A percentile compares a stretch with the other conserved stretches of the same genome.
These are phyloP conservation scores for Paraurostyla sp. DNA, from an alignment of 73 alveolate species.

Conservation along the genomic window DNA sequence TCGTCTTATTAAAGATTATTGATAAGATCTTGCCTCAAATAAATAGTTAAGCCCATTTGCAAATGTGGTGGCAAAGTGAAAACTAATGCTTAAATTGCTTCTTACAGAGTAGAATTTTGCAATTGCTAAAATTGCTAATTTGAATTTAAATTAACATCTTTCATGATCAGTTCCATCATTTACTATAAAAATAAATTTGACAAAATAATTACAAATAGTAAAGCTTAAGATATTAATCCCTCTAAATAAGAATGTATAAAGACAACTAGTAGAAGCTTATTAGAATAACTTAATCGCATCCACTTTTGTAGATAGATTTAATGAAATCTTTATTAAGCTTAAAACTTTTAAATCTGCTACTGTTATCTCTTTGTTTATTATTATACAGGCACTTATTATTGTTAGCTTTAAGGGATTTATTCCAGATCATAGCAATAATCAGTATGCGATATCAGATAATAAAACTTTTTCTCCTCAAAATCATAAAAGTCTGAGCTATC, in stretches of 20 bases:
- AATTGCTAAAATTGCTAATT: too few relatives aligned
- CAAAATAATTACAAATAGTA: neutral
- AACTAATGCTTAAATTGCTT: neutral
- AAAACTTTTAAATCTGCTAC: neutral
- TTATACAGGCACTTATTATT: too few relatives aligned
- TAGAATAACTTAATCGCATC: slow-evolving; percentile 21
- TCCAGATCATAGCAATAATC: slow-evolving; percentile 32
- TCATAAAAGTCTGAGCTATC: slow-evolving; percentile 58
- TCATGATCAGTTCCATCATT: slow-evolving; percentile 12
- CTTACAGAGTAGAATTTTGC: too few relatives aligned
- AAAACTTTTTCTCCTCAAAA: slow-evolving; percentile 43
- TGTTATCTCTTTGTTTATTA: too few relatives aligned
- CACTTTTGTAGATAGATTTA: neutral
- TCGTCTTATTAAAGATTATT: slow-evolving; percentile 31
- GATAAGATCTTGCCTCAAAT: slow-evolving; percentile 35
- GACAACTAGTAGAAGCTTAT: slow-evolving; percentile 29
- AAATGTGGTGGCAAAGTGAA: neutral
- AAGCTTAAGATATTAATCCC: slow-evolving; percentile 20
- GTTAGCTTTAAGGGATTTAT: neutral
- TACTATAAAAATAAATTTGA: neutral
- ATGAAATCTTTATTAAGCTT: neutral
- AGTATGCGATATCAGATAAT: slow-evolving; percentile 24
- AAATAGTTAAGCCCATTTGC: slow-evolving; percentile 37
- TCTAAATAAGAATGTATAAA: slow-evolving; percentile 43
- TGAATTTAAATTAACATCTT: neutral